These are phyloP conservation scores for Viola pubescens DNA, from an alignment of 441 rosid genomes.

Conservation along the genomic window DNA sequence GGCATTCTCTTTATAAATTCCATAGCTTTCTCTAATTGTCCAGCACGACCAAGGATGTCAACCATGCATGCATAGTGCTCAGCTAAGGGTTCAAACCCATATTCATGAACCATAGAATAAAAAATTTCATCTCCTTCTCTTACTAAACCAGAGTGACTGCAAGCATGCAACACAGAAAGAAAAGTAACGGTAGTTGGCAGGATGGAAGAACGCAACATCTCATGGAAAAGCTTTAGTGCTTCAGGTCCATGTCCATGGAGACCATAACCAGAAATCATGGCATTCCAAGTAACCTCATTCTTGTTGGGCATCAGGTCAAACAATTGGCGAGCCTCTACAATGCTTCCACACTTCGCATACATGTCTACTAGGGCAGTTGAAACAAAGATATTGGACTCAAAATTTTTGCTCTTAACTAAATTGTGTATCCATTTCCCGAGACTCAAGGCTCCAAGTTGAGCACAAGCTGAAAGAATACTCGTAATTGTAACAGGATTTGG, in stretches of 20 bases:
- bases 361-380: conserved; percentile 72
- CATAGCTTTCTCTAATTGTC: conserved; percentile 54
- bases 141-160: conserved; percentile 79
- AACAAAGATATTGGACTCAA: conserved; percentile 55
- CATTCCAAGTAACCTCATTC: conserved; percentile 80
- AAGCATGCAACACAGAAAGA: conserved; percentile 63
- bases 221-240: conserved; percentile 47
- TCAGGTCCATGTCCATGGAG: conserved; percentile 71
- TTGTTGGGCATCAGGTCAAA: conserved; percentile 49
- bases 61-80: conserved; percentile 79
- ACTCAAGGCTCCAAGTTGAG: conserved; percentile 66
- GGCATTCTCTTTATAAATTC: conserved; percentile 55
- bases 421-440: conserved; percentile 69
- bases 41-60: conserved; percentile 74
- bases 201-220: conserved; percentile 46
- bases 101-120: conserved; percentile 46
- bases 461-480: conserved; percentile 70
- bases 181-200: conserved; percentile 55
- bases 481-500: conserved; percentile 64
- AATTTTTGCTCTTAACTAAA: conserved; percentile 38
- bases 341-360: conserved; percentile 82
- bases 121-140: conserved; percentile 57
- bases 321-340: conserved; percentile 47
- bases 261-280: conserved; percentile 75
- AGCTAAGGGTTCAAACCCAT: conserved; percentile 45